These are phyloP conservation scores for Anaeromyces robustus DNA, from an alignment of 192 early-diverging fungal genomes.

Conservation along the genomic window DNA sequence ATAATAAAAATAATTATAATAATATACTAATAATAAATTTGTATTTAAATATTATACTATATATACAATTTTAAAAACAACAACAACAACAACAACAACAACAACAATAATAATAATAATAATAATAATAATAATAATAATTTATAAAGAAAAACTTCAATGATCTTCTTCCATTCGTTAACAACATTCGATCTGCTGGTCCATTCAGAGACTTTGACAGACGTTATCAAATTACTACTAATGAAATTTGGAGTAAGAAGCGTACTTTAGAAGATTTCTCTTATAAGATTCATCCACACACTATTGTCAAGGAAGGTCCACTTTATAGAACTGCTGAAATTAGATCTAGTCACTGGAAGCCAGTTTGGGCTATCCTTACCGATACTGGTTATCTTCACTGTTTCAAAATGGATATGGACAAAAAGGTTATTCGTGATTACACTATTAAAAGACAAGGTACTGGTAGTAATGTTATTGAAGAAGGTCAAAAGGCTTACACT, in stretches of 20 bases:
- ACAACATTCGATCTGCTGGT: background rate
- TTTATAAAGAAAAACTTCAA: too few species aligned
- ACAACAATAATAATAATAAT: too few species aligned
- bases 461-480: background rate
- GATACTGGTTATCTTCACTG: constrained; percentile 1
- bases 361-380: background rate
- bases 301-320: background rate
- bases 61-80: background rate
- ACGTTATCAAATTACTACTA: background rate
- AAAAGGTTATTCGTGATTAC: background rate
- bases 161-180: background rate
- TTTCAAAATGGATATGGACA: background rate
- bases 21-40: too few species aligned
- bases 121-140: too few species aligned
- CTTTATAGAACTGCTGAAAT: background rate
- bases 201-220: background rate
- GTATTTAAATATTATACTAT: too few species aligned
- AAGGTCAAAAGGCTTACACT: background rate
- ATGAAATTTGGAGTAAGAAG: background rate
- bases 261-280: background rate
- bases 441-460: background rate
- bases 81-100: background rate
- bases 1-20: too few species aligned
- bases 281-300: background rate
- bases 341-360: constrained; percentile 1